phyloP scores from a whole-genome alignment of 768 basidiomycete species.

The Mycena venus region DNA sequence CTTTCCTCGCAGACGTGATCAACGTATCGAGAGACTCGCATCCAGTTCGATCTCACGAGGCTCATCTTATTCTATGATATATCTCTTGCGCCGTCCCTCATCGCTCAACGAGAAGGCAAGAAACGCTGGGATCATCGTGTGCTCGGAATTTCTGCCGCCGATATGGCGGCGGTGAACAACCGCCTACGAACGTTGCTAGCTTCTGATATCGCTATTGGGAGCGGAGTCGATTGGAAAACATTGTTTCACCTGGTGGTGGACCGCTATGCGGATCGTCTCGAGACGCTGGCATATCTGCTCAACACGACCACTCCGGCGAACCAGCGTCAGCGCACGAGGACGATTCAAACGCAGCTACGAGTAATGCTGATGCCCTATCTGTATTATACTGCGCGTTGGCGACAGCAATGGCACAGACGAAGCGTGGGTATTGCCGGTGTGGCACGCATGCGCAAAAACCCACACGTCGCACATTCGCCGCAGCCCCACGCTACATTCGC shows the following conservation, averaged over 20 bases:
- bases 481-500: background rate
- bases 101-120: background rate
- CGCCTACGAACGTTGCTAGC: background rate
- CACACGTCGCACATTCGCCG: background rate
- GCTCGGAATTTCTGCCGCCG: background rate
- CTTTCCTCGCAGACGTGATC: no score
- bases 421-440: conserved; percentile 47
- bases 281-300: background rate
- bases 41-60: background rate
- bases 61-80: background rate
- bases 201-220: background rate
- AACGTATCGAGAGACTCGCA: no score
- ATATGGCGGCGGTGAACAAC: background rate
- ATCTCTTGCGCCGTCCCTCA: background rate
- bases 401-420: background rate
- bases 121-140: background rate
- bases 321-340: background rate
- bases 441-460: conserved; percentile 42
- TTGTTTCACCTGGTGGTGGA: background rate
- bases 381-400: background rate
- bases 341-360: background rate
- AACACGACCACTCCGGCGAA: background rate
- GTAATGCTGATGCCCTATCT: background rate
- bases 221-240: background rate
- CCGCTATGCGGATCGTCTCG: background rate